Conservation (phyloP, 768 basidiomycete genomes). For the Pleurotus pulmonarius region DNA sequence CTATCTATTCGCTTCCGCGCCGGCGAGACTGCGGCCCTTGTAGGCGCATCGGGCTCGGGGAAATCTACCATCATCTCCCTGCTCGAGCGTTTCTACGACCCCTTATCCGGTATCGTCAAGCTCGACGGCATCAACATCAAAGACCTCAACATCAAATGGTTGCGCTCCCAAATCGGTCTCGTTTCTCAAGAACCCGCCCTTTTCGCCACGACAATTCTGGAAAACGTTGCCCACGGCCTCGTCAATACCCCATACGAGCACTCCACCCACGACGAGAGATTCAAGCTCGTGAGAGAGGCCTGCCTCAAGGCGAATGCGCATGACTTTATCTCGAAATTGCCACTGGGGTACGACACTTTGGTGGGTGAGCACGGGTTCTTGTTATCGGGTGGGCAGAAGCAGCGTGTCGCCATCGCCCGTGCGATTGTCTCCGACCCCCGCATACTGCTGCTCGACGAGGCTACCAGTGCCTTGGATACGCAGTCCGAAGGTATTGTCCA, state of each 20-base stretch:
- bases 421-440: constrained; percentile 86
- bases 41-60: constrained; percentile 77
- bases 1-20: constrained; percentile 64
- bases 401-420: constrained; percentile 87
- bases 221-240: constrained; percentile 82
- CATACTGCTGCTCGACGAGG: constrained; percentile 86
- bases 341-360: constrained; percentile 81
- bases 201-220: constrained; percentile 79
- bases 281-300: constrained; percentile 75
- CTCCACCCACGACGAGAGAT: constrained; percentile 68
- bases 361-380: constrained; percentile 89
- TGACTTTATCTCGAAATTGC: constrained; percentile 80
- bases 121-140: constrained; percentile 74
- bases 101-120: constrained; percentile 59
- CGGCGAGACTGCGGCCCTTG: constrained; percentile 75
- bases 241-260: constrained; percentile 71
- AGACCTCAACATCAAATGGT: constrained; percentile 79
- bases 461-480: constrained; percentile 86
- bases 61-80: constrained; percentile 77
- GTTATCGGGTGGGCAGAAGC: constrained; percentile 85
- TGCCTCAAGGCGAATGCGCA: constrained; percentile 89
- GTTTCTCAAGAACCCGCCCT: constrained; percentile 87
- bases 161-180: constrained; percentile 82
- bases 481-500: constrained; percentile 87
- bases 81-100: constrained; percentile 89